Percentiles rank a stretch among this genome's conserved stretches.
These are phyloP conservation scores for Geum urbanum DNA, from an alignment of 306 rosid species.

Conservation along the genomic window DNA sequence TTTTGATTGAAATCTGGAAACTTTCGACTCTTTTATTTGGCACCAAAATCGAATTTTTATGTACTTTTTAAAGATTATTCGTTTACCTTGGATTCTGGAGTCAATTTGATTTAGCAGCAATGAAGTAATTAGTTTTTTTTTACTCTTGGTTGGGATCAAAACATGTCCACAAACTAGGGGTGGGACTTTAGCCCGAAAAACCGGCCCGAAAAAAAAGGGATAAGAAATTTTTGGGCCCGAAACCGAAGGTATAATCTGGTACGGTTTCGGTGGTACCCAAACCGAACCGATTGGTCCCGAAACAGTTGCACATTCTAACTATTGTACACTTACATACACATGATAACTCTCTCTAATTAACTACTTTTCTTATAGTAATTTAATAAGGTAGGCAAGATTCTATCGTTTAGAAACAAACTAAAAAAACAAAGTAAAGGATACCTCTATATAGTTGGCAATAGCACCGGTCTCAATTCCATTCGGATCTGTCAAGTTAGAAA, in stretches of 20 bases:
- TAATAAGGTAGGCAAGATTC: neutral
- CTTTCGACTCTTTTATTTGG: slow-evolving; percentile 7
- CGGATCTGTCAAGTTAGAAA: slow-evolving; percentile 26
- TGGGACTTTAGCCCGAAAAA: too few species aligned
- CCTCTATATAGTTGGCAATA: slow-evolving; percentile 40
- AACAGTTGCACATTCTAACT: too few species aligned
- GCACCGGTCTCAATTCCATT: slow-evolving; percentile 37
- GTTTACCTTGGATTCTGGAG: neutral
- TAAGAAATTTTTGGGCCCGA: too few species aligned
- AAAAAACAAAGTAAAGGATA: neutral
- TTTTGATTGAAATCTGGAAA: neutral
- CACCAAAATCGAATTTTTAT: neutral
- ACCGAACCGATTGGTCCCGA: too few species aligned
- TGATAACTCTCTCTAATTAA: too few species aligned
- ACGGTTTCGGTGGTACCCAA: too few species aligned
- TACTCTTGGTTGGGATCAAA: neutral
- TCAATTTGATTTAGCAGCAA: neutral
- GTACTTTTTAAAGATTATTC: neutral
- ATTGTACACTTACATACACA: too few species aligned
- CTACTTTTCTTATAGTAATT: neutral
- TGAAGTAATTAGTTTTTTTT: neutral
- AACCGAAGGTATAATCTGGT: too few species aligned
- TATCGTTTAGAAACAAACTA: neutral
- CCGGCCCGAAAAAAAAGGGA: too few species aligned
- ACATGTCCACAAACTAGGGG: neutral